Conservation (phyloP, 2,329 filamentous ascomycete species). For the Gyromitra esculenta region DNA sequence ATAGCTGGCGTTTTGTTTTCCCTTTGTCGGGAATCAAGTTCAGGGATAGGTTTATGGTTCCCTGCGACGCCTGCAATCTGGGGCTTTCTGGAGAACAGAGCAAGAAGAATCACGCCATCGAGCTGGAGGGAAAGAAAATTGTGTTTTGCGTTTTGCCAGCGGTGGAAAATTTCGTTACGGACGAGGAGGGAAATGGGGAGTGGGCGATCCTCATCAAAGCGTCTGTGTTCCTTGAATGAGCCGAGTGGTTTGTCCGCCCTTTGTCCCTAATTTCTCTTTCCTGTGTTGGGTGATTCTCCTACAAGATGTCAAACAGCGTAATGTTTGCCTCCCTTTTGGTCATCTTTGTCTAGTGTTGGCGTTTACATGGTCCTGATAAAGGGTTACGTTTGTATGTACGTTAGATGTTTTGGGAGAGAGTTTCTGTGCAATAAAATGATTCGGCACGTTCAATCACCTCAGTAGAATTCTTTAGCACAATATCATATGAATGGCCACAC, state of each 20-base stretch:
- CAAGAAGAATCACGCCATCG: conserved; percentile 26
- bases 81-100: conserved; percentile 36
- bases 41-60: conserved; percentile 20
- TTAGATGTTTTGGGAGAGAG: not conserved
- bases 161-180: conserved; percentile 20
- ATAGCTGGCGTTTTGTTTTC: conserved; percentile 40
- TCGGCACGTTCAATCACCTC: too few species aligned
- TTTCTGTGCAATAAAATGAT: not conserved
- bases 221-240: conserved; percentile 28
- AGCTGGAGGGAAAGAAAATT: not conserved
- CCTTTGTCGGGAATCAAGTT: conserved; percentile 14
- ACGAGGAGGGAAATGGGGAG: not conserved
- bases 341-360: not conserved
- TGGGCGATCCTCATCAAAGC: conserved; percentile 43
- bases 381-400: not conserved
- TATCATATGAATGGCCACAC: too few species aligned
- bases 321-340: not conserved
- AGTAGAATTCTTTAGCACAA: too few species aligned
- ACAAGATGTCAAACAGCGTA: not conserved
- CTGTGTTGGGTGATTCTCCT: not conserved
- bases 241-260: not conserved
- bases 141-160: conserved; percentile 38
- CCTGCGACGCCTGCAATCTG: conserved; percentile 37
- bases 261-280: conserved; percentile 1
- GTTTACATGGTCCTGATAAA: not conserved